Evolutionary conservation across 2,329 filamentous ascomycete species (phyloP), one percentile per base, ranked within the genome.

Genomic region (Xylaria hypoxylon): DNA sequence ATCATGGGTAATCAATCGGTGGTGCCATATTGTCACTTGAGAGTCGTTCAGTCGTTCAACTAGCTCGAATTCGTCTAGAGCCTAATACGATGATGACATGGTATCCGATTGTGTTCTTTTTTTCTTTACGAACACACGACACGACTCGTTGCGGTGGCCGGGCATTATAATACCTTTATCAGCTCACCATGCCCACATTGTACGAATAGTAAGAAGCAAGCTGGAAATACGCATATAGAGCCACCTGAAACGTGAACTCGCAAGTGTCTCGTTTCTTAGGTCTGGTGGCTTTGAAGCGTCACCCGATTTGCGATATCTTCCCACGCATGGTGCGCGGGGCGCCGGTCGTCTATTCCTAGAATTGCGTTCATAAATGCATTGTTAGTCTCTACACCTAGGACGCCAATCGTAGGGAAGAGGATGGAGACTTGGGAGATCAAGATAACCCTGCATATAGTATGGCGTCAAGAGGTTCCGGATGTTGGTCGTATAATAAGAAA

Each of bases 401-500:
- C 44, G 24, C 19, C 31, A 45, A 38, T 11, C 33, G 40, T 38
- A 45, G 42, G 51, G 51, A 53, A 52, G 40, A 61, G 51, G 15
- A 26, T 13, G 59, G 15, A 40, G 31, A 28, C 44, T 52, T 24
- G 48, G 48, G 52, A 50, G 48, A 56, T 53, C 33, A 17, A 59
- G 22, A 45, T 47, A 44, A 13, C 19, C 24, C 44, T 62, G 50
- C 59, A 66, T 66, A 59, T 42, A 19, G 66, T 62, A 59, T 63
- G 66, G 66, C 59, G 55, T 65, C 59, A 55, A 42, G 55, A 51
- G 52, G 40, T 44, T 28, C 15, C 59, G 31, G 47, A 24, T 15
- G 45, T 35, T 48, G 22, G 52, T 35, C 35, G n/a, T 52, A 59
- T 56, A 65, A 62, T 65, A 68, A 38, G 13, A 68, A 65, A 56